phyloP scores from a whole-genome alignment of 2,329 filamentous ascomycete species.

The Lecanicillium sp. region DNA sequence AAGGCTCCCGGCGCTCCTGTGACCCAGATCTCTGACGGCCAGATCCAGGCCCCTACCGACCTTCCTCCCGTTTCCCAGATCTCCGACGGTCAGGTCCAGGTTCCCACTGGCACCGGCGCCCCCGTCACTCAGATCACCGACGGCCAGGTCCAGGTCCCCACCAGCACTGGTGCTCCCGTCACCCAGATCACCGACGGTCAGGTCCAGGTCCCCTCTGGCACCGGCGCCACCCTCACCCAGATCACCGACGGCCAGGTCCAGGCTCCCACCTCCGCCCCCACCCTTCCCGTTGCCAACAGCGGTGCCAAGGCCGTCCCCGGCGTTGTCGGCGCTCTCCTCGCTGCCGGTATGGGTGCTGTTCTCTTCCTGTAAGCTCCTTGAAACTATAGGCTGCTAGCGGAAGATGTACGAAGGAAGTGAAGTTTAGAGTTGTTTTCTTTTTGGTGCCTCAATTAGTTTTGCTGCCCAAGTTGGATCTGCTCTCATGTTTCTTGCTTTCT shows the following conservation, averaged over 20 bases:
- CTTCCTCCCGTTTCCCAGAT: conserved; percentile 14
- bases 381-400: conserved; percentile 2
- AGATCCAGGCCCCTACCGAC: conserved; percentile 13
- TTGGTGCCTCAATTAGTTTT: too few relatives aligned
- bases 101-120: conserved; percentile 15
- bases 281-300: conserved; percentile 3
- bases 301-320: conserved; percentile 18
- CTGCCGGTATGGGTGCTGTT: conserved; percentile 11
- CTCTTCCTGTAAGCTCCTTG: conserved; percentile 13
- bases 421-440: neutral
- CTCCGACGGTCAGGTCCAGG: conserved; percentile 23
- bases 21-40: conserved; percentile 34
- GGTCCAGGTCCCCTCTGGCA: conserved; percentile 22
- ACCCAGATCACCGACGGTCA: conserved; percentile 28
- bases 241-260: conserved; percentile 29
- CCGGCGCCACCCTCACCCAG: conserved; percentile 37
- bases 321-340: conserved; percentile 8
- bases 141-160: conserved; percentile 23
- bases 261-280: conserved; percentile 14
- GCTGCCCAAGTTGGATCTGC: too few relatives aligned
- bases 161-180: conserved; percentile 25
- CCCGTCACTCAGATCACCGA: conserved; percentile 17
- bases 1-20: conserved; percentile 27
- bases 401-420: neutral
- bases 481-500: neutral